phyloP scores from a whole-genome alignment of 2,329 filamentous ascomycete genomes.

The Fusarium floridanum region DNA sequence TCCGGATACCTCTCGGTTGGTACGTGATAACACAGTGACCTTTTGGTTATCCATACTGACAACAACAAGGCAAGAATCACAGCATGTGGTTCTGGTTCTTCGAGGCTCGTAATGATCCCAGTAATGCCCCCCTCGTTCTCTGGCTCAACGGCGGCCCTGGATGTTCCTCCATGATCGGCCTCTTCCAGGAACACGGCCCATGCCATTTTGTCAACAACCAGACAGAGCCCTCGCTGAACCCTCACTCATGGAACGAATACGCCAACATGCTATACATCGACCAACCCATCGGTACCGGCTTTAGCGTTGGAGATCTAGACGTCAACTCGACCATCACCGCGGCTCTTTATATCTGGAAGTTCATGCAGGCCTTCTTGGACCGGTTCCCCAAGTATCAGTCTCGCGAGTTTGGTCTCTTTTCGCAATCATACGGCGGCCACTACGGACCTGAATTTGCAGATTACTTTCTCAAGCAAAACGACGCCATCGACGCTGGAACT shows the following conservation, averaged over 20 bases:
- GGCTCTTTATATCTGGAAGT: constrained; percentile 61
- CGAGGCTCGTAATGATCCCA: constrained; percentile 56
- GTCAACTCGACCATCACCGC: constrained; percentile 49
- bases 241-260: constrained; percentile 73
- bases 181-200: constrained; percentile 82
- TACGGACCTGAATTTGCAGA: constrained; percentile 69
- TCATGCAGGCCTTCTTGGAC: constrained; percentile 72
- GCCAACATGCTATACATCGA: constrained; percentile 80
- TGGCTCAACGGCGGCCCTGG: constrained; percentile 62
- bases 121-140: constrained; percentile 63
- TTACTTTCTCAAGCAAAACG: constrained; percentile 70
- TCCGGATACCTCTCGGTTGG: constrained; percentile 73
- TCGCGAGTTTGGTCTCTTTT: constrained; percentile 67
- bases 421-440: constrained; percentile 69
- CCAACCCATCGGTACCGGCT: constrained; percentile 61
- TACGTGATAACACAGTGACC: constrained; percentile 46
- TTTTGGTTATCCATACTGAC: constrained; percentile 39
- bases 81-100: constrained; percentile 63
- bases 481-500: constrained; percentile 59
- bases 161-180: constrained; percentile 51
- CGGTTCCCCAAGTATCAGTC: constrained; percentile 73
- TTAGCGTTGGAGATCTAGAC: constrained; percentile 45
- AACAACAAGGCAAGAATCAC: constrained; percentile 37
- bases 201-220: constrained; percentile 69
- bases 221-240: constrained; percentile 60